Evolutionary conservation across 192 early-diverging fungal species (phyloP), one percentile per base, ranked within the genome.

Genomic region (Backusella mclennaniae): DNA sequence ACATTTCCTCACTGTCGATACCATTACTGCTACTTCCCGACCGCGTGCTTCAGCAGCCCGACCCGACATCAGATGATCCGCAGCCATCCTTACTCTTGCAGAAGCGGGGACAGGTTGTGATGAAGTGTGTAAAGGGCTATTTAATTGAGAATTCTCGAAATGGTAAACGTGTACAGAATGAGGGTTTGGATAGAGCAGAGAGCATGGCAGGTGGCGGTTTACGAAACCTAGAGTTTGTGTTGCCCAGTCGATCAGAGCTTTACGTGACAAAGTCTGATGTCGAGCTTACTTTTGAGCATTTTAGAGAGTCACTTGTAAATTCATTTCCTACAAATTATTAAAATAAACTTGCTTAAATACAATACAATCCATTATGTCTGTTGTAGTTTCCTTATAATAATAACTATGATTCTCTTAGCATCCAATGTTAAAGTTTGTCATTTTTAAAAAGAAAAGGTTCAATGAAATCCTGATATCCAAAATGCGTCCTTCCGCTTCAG

Each of bases 21-120:
- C 93, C 93, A 6, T 77, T 94, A n/a, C 69, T 94, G 23, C 77
- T 94, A 76, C 73, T 93, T 39, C 92, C 91, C 6, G 78, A 88
- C 15, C 72, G 39, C 9, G 71, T 77, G 67, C 66, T 74, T 12
- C 77, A 79, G 33, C 67, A 76, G n/a, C 69, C 77, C n/a, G 75
- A 81, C 38, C 56, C 56, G 8, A 23, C 76, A 38, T 35, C 66
- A 5, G 78, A 75, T n/a, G 19, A 66, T 0, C 41, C 74, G 2
- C 76, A 81, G 21, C 75, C 79, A 38, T 73, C 73, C 29, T 71
- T 77, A 4, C 83, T 86, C 67, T 67, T 89, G 0, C 76, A 80
- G 26, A 80, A 77, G 31, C 86, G 90, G 0, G 82, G 85, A 0
- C 86, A 90, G 46, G 49, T 82, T 0, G 74, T 86, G 6, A 70